These are phyloP conservation scores for Pyrenophora tritici-repentis DNA, from an alignment of 2,329 filamentous ascomycete genomes.

Conservation along the genomic window DNA sequence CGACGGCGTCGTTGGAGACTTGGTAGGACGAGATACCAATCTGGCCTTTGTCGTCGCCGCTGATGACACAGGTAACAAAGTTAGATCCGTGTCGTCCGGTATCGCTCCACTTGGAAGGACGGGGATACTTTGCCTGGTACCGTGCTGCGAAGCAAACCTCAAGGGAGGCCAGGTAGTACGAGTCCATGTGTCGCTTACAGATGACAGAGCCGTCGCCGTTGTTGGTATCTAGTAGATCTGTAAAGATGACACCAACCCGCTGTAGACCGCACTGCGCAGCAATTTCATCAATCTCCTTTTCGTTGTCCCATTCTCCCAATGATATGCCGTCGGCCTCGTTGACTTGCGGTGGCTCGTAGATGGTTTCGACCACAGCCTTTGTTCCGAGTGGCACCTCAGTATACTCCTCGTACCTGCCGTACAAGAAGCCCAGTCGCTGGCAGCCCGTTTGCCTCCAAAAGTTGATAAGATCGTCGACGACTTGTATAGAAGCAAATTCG, in stretches of 20 bases:
- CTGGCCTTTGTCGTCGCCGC: slow-evolving; percentile 86
- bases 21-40: slow-evolving; percentile 93
- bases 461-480: slow-evolving; percentile 89
- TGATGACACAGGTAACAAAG: slow-evolving; percentile 94
- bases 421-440: slow-evolving; percentile 87
- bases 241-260: slow-evolving; percentile 91
- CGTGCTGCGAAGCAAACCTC: slow-evolving; percentile 89
- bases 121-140: slow-evolving; percentile 85
- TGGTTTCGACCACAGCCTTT: slow-evolving; percentile 94
- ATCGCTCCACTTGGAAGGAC: slow-evolving; percentile 95
- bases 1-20: slow-evolving; percentile 90
- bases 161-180: slow-evolving; percentile 89
- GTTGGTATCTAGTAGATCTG: slow-evolving; percentile 83
- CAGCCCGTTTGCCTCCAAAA: slow-evolving; percentile 86
- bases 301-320: slow-evolving; percentile 81
- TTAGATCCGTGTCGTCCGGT: slow-evolving; percentile 92
- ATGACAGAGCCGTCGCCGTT: slow-evolving; percentile 82
- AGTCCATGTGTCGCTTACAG: slow-evolving; percentile 95
- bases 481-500: slow-evolving; percentile 82
- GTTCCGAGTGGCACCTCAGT: slow-evolving; percentile 89
- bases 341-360: slow-evolving; percentile 93
- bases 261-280: slow-evolving; percentile 84
- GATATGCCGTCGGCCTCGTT: slow-evolving; percentile 89
- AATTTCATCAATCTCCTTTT: slow-evolving; percentile 78
- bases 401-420: slow-evolving; percentile 90